Evolutionary conservation across 2,329 filamentous ascomycete species (phyloP), one percentile per base, ranked within the genome.

Genomic region (Fusarium domesticum): DNA sequence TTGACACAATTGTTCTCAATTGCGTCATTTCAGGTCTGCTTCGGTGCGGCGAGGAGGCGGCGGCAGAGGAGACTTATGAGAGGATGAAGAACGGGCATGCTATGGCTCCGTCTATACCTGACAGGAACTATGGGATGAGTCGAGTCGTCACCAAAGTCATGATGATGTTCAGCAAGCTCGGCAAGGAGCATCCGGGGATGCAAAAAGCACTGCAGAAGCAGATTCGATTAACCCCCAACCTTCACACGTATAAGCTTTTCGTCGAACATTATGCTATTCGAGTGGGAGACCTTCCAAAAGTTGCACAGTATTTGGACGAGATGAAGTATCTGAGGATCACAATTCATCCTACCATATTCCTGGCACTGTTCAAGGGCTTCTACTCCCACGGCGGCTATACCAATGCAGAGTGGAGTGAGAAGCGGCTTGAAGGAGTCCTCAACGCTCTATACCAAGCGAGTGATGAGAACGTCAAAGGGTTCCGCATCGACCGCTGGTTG

Each of bases 1-100:
- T 98, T 43, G 92, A 97, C 64, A 91, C 88, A 0, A 76, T 86
- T 3, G 85, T 90, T 12, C 75, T 97, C 64, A 97, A 97, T 62
- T 88, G 86, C 56, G 83, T 96, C 58, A 87, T 97, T 50, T 76
- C 83, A 0, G 84, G 89, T 2, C 76, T 97, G 16, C 74, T 96
- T 34, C 77, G 82, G 43, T 83, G 85, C 12, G 85, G 85, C 32
- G 91, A 98, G 61, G 79, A 85, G 31, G 70, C 75, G 6, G 84
- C 88, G 0, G 93, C 91, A 3, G 83, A 92, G 56, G 77, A 85
- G 47, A 81, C 96, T 10, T 96, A 96, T 59, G 72, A 81, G 45
- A 83, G 84, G 48, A 97, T 98, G 91, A 91, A 90, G 64, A 69
- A 68, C 2, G 71, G 81, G 19, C 73, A 83, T 45, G 63, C 68